Base-by-base conservation (phyloP, 768 basidiomycete species). In the Lactarius psammicola region DNA sequence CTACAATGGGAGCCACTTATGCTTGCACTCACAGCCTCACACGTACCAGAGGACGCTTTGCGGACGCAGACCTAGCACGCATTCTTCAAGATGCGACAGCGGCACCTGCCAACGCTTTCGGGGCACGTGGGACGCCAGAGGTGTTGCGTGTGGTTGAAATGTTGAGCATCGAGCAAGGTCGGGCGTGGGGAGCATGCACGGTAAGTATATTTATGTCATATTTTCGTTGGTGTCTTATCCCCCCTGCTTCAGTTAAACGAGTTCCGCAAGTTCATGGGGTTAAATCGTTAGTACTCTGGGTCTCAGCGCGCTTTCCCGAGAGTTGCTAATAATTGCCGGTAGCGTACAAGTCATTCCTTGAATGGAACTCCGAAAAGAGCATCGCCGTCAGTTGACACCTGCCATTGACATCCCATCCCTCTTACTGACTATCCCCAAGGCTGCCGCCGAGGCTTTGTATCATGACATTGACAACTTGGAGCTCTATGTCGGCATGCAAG, bases 391-490 rank as follows among this genome's bases (percentile, higher is more conserved):
- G 74, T 63, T 38, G 2, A 26, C 13, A 5, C 34, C 15, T 34
- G 11, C 11, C 28, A 17, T 18, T 56, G 57, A 34, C 38, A 17
- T 33, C 30, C 6, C 38, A 17, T 33, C 30, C 6, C 53, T 60
- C 28, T 57, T 62, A 40, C 31, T 54, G 28, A 55, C 17, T 58
- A 42, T 68, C 30, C 63, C 28, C 11, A 51, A 90, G 87, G 80
- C 72, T 17, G 83, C 87, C 1, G 92, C 92, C 0, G 79, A 82
- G 56, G 76, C 81, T 9, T 80, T 92, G 18, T 92, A 92, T 71
- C 80, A 80, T 55, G 80, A 89, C 68, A 88, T 92, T 63, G 85
- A 93, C 70, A 88, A 90, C 72, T 82, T 94, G 38, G 92, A 94
- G 72, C 83, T 94, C 13, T 83, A 93, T 71, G 90, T 74, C 9